phyloP scores from a whole-genome alignment of 139 green algal genomes.

The Chlorella sorokiniana region DNA sequence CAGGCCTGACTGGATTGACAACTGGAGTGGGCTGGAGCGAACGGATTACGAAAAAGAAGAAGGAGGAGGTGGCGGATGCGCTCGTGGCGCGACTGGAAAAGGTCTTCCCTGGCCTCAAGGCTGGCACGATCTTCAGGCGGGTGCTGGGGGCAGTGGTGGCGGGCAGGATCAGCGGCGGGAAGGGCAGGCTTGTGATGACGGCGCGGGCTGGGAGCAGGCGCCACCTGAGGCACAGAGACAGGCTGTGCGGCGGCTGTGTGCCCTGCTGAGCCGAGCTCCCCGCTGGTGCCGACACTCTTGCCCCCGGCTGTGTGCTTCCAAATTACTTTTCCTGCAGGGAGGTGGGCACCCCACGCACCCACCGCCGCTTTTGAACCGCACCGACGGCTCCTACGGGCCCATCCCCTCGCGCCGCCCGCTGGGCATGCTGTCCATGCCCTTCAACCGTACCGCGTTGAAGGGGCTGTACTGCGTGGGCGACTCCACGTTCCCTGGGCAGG shows the following conservation, averaged over 20 bases:
- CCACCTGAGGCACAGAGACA: no score
- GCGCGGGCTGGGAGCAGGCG: neutral
- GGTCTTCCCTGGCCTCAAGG: conserved; percentile 81
- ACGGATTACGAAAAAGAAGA: conserved; percentile 76
- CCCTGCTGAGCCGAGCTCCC: neutral
- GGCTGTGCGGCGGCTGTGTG: neutral
- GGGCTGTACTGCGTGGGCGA: conserved; percentile 97
- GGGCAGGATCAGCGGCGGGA: no score
- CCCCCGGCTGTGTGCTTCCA: neutral
- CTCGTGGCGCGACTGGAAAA: conserved; percentile 84
- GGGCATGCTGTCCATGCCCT: conserved; percentile 95
- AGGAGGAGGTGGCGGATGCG: conserved; percentile 74
- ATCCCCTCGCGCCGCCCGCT: conserved; percentile 84
- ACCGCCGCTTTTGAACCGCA: conserved; percentile 89
- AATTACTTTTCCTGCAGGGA: conserved; percentile 36
- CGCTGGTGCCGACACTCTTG: neutral
- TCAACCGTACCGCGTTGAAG: conserved; percentile 83
- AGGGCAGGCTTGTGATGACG: neutral
- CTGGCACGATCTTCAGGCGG: conserved; percentile 70
- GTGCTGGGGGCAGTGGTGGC: conserved; percentile 1
- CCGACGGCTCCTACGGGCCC: conserved; percentile 93
- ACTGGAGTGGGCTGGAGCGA: conserved; percentile 36
- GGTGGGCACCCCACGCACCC: conserved; percentile 90
- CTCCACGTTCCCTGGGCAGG: conserved; percentile 93
- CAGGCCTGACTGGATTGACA: conserved; percentile 91